phyloP scores from a whole-genome alignment of 2,329 filamentous ascomycete genomes.

The Xylaria multiplex region DNA sequence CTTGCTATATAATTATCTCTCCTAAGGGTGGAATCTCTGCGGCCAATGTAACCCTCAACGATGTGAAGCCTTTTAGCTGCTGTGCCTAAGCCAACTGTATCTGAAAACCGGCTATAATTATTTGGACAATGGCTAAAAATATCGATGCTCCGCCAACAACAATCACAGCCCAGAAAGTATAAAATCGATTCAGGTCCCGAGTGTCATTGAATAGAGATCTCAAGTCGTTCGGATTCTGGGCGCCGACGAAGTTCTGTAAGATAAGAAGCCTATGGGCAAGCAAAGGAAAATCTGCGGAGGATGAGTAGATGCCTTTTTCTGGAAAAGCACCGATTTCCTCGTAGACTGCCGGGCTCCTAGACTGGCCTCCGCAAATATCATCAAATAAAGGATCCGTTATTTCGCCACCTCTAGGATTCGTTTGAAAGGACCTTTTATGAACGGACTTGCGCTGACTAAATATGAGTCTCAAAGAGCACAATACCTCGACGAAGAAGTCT shows the following conservation, averaged over 20 bases:
- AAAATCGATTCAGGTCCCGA: background rate
- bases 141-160: background rate
- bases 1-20: no score
- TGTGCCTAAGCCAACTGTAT: no score
- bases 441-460: background rate
- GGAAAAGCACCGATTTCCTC: background rate
- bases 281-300: background rate
- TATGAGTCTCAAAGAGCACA: background rate
- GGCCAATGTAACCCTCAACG: no score
- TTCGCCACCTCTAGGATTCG: background rate
- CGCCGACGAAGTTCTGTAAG: background rate
- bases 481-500: background rate
- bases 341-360: background rate
- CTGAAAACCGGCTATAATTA: background rate
- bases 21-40: no score
- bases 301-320: background rate
- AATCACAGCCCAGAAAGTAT: background rate
- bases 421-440: background rate
- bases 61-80: no score
- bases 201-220: background rate
- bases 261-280: background rate
- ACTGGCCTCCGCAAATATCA: background rate
- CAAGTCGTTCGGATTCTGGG: background rate
- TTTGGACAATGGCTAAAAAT: slow-evolving; percentile 1
- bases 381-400: background rate